Evolutionary conservation across 2,329 filamentous ascomycete genomes (phyloP).

Genomic region (Fusarium sp.): DNA sequence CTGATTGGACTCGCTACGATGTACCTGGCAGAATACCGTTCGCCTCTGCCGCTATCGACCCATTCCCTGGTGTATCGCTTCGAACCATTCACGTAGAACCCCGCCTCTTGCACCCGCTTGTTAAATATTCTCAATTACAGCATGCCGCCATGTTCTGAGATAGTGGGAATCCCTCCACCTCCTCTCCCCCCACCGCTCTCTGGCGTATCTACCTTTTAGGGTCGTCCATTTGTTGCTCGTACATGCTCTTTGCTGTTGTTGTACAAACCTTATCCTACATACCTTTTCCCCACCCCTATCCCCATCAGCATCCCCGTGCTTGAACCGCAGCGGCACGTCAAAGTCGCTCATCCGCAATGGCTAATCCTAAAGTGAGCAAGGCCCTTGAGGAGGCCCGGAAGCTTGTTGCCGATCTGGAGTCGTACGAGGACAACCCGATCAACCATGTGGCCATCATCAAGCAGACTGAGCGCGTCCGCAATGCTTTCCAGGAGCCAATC

Average conservation of each 20-base stretch:
- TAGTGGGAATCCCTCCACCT: neutral
- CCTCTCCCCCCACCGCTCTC: neutral
- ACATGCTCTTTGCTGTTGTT: neutral
- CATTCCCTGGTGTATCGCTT: neutral
- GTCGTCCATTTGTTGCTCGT: neutral
- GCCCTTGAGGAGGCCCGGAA: slow-evolving; percentile 44
- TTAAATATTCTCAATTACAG: slow-evolving; percentile 16
- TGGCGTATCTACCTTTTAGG: neutral
- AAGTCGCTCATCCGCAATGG: slow-evolving; percentile 16
- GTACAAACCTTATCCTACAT: neutral
- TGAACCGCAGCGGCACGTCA: neutral
- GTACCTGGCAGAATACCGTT: neutral
- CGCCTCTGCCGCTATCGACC: neutral
- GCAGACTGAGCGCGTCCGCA: slow-evolving; percentile 41
- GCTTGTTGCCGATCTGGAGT: slow-evolving; percentile 42
- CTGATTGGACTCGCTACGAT: neutral
- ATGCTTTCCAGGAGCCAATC: slow-evolving; percentile 43
- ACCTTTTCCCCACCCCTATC: neutral
- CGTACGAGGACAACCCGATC: slow-evolving; percentile 40
- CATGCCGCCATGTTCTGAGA: neutral
- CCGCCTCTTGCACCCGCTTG: slow-evolving; percentile 16
- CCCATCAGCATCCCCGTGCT: neutral
- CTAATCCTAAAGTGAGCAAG: slow-evolving; percentile 40
- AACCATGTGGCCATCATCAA: slow-evolving; percentile 40
- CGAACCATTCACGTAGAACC: neutral